Evolutionary conservation across 2,329 filamentous ascomycete species (phyloP).

Genomic region (Coniochaeta sp.): DNA sequence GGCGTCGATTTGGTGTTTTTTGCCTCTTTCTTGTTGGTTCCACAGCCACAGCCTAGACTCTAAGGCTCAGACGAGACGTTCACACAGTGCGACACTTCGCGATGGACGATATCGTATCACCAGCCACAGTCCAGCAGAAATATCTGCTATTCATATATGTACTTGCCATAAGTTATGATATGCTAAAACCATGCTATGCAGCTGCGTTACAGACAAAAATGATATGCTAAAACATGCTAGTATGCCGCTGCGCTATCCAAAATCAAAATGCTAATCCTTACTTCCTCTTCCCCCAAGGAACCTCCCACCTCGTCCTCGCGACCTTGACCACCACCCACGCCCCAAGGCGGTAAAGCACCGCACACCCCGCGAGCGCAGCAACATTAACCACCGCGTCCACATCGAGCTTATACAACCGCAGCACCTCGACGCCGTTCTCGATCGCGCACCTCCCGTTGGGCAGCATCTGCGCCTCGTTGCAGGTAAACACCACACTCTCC

Average conservation of each 20-base stretch:
- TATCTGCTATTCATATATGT: too few relatives aligned
- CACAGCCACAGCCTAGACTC: too few relatives aligned
- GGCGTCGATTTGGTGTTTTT: too few relatives aligned
- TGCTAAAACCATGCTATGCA: too few relatives aligned
- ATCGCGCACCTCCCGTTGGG: slow-evolving; percentile 58
- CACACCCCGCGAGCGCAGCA: slow-evolving; percentile 53
- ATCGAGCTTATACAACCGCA: slow-evolving; percentile 61
- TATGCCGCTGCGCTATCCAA: not conserved
- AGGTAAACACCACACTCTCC: slow-evolving; percentile 54
- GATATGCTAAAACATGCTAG: not conserved
- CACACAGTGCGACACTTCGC: too few relatives aligned
- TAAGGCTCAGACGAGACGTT: too few relatives aligned
- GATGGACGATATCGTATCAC: too few relatives aligned
- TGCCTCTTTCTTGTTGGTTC: too few relatives aligned
- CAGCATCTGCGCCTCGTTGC: slow-evolving; percentile 51
- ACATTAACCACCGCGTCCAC: slow-evolving; percentile 55
- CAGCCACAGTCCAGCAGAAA: too few relatives aligned
- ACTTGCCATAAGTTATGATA: too few relatives aligned
- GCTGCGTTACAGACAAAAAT: not conserved
- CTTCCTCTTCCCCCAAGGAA: slow-evolving; percentile 5
- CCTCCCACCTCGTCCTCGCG: slow-evolving; percentile 46
- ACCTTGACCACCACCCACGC: slow-evolving; percentile 52
- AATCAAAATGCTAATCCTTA: not conserved
- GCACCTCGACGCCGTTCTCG: slow-evolving; percentile 57
- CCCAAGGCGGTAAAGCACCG: slow-evolving; percentile 58